Base-by-base conservation (phyloP, 306 rosid species). In the Spatholobus suberectus region DNA sequence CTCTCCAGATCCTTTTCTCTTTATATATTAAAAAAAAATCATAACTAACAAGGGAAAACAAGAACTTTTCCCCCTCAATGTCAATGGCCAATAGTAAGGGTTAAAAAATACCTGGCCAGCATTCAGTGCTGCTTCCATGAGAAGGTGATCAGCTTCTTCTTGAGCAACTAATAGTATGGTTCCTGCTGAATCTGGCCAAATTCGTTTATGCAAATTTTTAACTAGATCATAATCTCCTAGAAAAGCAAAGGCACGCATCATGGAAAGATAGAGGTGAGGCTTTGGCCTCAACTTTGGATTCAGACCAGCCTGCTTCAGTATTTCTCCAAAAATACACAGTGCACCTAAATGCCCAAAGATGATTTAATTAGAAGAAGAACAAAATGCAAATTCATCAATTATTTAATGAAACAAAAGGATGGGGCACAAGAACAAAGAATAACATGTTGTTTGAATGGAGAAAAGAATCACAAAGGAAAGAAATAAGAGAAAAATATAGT, bases 241-340 rank as follows among this genome's bases (percentile, higher is more conserved):
- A 78, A 58, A 67, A 75, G 95, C 87, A 58, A 90, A 90, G 59
- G 89, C 77, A 21, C 98, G 92, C 98, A 94, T 94, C 86, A 94
- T 80, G 75, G 98, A 92, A 74, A 94, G 94, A 87, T 89, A 94
- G 78, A 94, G 98, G 75, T 94, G 98, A 86, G 98, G 98, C 83
- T 92, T 94, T 27, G 98, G 98, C 82, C 86, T 90, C 78, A 92
- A 75, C 65, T 87, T 82, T 70, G 87, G 83, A 75, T 85, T 89
- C 81, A 85, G 72, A 84, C 98, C 90, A 75, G 91, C 85, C 73
- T 35, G 89, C 89, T 90, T 92, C 83, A 90, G 69, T 84, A 94
- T 86, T 89, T 92, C 94, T 83, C 98, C 98, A 86, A 90, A 94
- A 38, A 90, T 77, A 85, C 93, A 94, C 51, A 89, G 85, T 51